A percentile compares a stretch with the other conserved stretches of the same genome.
Conservation (phyloP, 1,284 basidiomycete species). For the Microbotryomycetes sp. region DNA sequence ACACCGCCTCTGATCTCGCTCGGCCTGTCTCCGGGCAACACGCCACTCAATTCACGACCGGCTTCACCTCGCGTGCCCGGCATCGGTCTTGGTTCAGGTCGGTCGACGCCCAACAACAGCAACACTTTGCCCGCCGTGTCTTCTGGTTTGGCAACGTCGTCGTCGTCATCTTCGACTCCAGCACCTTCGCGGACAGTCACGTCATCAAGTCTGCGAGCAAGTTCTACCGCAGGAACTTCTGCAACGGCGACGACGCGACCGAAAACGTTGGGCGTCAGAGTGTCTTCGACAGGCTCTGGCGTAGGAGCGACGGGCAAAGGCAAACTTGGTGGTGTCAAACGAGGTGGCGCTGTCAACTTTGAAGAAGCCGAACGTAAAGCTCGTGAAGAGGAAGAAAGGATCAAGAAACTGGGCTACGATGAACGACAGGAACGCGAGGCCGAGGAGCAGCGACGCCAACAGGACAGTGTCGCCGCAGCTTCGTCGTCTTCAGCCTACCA, state of each 20-base stretch:
- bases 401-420: conserved; percentile 83
- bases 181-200: conserved; percentile 44
- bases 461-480: conserved; percentile 41
- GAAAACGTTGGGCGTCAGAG: conserved; percentile 39
- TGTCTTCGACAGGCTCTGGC: conserved; percentile 30
- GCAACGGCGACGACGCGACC: conserved; percentile 41
- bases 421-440: conserved; percentile 65
- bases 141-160: conserved; percentile 1
- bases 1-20: conserved; percentile 16
- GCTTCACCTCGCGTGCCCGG: conserved; percentile 13
- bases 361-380: conserved; percentile 84
- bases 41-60: conserved; percentile 16
- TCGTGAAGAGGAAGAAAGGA: conserved; percentile 75
- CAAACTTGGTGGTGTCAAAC: conserved; percentile 73
- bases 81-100: conserved; percentile 6
- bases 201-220: conserved; percentile 43
- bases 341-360: conserved; percentile 69
- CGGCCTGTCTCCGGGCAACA: conserved; percentile 11
- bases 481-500: conserved; percentile 36
- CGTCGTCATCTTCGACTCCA: conserved; percentile 38
- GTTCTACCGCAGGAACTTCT: conserved; percentile 52
- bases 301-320: conserved; percentile 37
- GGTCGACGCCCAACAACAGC: conserved; percentile 7
- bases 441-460: conserved; percentile 46
- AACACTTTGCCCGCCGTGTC: no score